Evolutionary conservation across 768 basidiomycete genomes (phyloP), one percentile per base, ranked within the genome.

Genomic region (Dentipellis sp.): DNA sequence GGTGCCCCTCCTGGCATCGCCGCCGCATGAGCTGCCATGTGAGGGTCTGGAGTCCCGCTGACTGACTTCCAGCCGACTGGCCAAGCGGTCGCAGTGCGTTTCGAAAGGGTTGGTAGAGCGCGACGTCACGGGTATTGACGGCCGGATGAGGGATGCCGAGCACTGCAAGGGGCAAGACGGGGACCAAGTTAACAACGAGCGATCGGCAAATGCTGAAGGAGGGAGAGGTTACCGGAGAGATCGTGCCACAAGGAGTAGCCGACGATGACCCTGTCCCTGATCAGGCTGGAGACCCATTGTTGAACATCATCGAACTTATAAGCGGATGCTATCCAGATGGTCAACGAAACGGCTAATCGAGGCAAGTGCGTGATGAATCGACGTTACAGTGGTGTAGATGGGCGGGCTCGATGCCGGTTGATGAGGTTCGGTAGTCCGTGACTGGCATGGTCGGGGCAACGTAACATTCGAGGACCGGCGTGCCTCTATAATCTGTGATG

Each of bases 221-320:
- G 48, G 46, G 40, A 40, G 23, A 16, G 65, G 71, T 52, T 68
- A 86, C 88, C 88, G 50, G 87, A 86, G 34, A 91, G 77, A 64
- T 91, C 89, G 59, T 84, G 80, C 88, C 88, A 92, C 14, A 91
- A 73, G 65, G 80, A 74, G 68, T 92, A 86, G 17, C 90, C 89
- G 23, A 92, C 79, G 50, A 91, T 68, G 39, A 86, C 74, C 67
- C 86, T 88, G 53, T 79, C 84, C 65, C 80, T 78, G 62, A 91
- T 79, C 58, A 84, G 68, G 54, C 75, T 78, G 1, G 86, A 83
- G 40, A 89, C 80, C 36, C 75, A 69, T 60, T 77, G 78, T 64
- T 91, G 90, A 34, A 90, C 80, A n/a, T 71, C 71, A 47, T 72
- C 69, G 64, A 91, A 92, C 4, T 73, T 62, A 67, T 71, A 68